Percentiles rank a stretch among this genome's conserved stretches.
Evolutionary conservation across 2,329 filamentous ascomycete genomes (phyloP).

Genomic region (Zymoseptoria ardabiliae): DNA sequence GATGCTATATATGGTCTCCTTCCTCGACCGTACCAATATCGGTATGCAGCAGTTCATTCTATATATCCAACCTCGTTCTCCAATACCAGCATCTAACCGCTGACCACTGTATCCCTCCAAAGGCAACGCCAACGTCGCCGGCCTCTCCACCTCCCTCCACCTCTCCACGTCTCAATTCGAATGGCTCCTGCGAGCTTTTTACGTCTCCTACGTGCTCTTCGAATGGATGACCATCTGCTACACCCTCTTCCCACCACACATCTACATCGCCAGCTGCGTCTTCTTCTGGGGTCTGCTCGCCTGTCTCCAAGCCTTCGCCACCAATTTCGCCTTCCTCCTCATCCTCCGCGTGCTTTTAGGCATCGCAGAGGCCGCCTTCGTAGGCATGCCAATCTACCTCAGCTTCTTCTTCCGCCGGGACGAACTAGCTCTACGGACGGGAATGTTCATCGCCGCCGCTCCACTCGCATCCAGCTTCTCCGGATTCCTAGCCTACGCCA

Average conservation of each 20-base stretch:
- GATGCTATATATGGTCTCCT: slow-evolving; percentile 74
- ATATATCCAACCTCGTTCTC: slow-evolving; percentile 1
- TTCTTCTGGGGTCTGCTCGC: slow-evolving; percentile 73
- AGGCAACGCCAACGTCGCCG: slow-evolving; percentile 57
- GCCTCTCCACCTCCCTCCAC: slow-evolving; percentile 46
- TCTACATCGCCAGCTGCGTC: slow-evolving; percentile 58
- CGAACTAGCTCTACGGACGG: slow-evolving; percentile 78
- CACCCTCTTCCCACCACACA: slow-evolving; percentile 52
- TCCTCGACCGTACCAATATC: slow-evolving; percentile 78
- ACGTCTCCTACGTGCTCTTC: slow-evolving; percentile 57
- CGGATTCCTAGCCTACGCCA: slow-evolving; percentile 69
- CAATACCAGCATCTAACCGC: background rate
- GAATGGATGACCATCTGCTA: slow-evolving; percentile 58
- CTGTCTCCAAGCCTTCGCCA: slow-evolving; percentile 55
- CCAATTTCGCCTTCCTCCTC: slow-evolving; percentile 48
- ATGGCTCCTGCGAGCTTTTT: slow-evolving; percentile 56
- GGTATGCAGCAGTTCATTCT: slow-evolving; percentile 1
- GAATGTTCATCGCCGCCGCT: slow-evolving; percentile 73
- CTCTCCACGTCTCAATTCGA: slow-evolving; percentile 52
- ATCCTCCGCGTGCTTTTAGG: slow-evolving; percentile 54
- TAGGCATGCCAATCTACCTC: slow-evolving; percentile 57
- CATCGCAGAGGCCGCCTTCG: slow-evolving; percentile 55
- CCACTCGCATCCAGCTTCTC: slow-evolving; percentile 61
- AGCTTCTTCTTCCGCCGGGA: slow-evolving; percentile 56
- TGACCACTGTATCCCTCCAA: slow-evolving; percentile 6